Evolutionary conservation across 148 eudicot genomes (phyloP).

Genomic region (Spergularia bocconei): DNA sequence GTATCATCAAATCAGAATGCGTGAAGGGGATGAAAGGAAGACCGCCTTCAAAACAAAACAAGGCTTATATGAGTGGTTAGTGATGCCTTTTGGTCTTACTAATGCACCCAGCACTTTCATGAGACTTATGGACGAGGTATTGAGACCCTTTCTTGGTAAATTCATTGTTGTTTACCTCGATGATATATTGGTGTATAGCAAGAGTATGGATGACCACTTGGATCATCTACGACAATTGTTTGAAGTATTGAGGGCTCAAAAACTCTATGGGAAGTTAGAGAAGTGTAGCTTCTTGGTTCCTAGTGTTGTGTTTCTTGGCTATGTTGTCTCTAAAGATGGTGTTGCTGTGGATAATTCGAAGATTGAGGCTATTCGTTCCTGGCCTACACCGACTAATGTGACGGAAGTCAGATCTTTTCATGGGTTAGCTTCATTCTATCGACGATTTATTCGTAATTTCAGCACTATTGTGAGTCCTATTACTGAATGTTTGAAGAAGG

Average conservation of each 20-base stretch:
- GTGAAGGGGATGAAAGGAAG: not conserved
- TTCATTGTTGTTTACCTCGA: too few species aligned
- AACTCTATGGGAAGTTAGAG: not conserved
- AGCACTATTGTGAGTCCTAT: not conserved
- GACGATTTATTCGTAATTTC: too few species aligned
- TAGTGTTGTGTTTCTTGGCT: constrained; percentile 3
- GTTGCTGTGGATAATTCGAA: not conserved
- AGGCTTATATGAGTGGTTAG: too few species aligned
- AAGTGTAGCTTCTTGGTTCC: not conserved
- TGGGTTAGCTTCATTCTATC: too few species aligned
- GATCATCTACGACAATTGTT: not conserved
- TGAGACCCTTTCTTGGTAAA: too few species aligned
- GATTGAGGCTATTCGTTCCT: not conserved
- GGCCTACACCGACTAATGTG: not conserved
- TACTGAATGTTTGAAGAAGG: not conserved
- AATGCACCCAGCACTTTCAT: too few species aligned
- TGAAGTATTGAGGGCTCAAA: not conserved
- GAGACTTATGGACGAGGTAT: too few species aligned
- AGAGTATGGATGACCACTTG: not conserved
- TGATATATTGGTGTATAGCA: too few species aligned
- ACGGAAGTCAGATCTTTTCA: too few species aligned
- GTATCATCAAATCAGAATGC: constrained; percentile 1
- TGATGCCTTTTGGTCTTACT: too few species aligned
- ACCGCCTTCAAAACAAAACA: not conserved
- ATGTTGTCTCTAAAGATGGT: not conserved